Conservation (phyloP, 768 basidiomycete species). For the Imleria badia region DNA sequence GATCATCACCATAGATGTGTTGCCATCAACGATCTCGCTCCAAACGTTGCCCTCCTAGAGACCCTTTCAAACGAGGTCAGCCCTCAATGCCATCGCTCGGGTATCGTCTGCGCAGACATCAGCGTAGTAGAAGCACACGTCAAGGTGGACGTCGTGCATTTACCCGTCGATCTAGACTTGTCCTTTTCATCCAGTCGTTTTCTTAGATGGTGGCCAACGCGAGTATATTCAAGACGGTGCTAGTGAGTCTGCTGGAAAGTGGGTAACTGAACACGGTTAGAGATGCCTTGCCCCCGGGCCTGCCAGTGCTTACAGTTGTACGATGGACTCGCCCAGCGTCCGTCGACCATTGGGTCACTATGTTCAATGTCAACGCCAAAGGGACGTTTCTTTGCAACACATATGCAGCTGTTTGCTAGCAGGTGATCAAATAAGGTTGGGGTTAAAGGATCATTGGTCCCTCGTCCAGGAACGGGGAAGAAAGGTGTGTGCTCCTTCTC, state of each 20-base stretch:
- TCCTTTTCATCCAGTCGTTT: neutral
- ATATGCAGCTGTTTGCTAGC: conserved; percentile 35
- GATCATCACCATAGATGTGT: too few relatives aligned
- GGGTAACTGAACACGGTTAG: too few relatives aligned
- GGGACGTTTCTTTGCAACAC: conserved; percentile 39
- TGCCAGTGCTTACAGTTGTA: too few relatives aligned
- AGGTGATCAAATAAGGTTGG: conserved; percentile 41
- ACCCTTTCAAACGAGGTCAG: too few relatives aligned
- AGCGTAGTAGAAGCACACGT: too few relatives aligned
- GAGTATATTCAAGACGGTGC: neutral
- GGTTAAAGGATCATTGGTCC: conserved; percentile 26
- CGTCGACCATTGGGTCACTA: conserved; percentile 31
- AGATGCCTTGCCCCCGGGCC: too few relatives aligned
- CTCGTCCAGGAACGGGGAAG: neutral
- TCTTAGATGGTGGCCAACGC: neutral
- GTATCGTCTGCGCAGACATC: too few relatives aligned
- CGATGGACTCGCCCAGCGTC: conserved; percentile 16
- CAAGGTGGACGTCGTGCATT: too few relatives aligned
- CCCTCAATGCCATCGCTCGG: too few relatives aligned
- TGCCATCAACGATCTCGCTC: too few relatives aligned
- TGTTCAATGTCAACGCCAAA: conserved; percentile 34
- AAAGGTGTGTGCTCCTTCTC: neutral
- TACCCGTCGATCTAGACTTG: neutral
- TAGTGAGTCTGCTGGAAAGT: neutral
- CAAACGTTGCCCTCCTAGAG: too few relatives aligned